Base-by-base conservation (phyloP, 352 stramenopile species). In the Globisporangium lucens region DNA sequence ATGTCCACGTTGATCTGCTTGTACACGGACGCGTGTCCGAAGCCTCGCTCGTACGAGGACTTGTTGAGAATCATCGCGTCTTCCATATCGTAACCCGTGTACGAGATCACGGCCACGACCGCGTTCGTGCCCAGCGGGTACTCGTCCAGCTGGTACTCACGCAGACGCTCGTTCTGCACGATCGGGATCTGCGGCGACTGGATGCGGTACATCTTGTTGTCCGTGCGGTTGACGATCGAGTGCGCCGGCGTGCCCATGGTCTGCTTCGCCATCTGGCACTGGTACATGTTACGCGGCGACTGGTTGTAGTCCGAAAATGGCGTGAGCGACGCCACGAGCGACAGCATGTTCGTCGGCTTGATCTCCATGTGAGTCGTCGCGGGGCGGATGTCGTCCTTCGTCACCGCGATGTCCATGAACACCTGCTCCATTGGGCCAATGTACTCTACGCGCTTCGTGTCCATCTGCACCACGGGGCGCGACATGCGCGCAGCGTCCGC, bases 11-110 rank as follows among this genome's bases (percentile, higher is more conserved):
- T 89, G 35, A 99, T 89, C 46, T 98, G 99, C 78, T 99, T 99
- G 87, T 99, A 99, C 61, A 99, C 97, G 29, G 87, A 97, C 10
- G 95, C 97, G 76, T 99, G 97, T 6, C 56, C 97, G 83, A 99
- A 99, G 47, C 98, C 98, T 60, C 98, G 87, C 70, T 99, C 97
- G 73, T 98, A 99, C 10, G 95, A 97, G 35, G 89, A 95, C 84
- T 99, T 99, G 87, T 99, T 99, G 20, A 99, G 80, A 79, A 99
- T 99, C 96, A 99, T 99, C 61, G 97, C 97, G 87, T 99, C 98
- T 80, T 99, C 97, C 91, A 98, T 97, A 73, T 98, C 91, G 71
- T 97, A 98, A 51, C 92, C 89, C 27, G 98, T 99, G 86, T 99
- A 99, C 70, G 95, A 99, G 65, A 99, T 98, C 56, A 99, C 98